Base-by-base conservation (phyloP, 139 green algal species). In the Coccomyxa sp. region DNA sequence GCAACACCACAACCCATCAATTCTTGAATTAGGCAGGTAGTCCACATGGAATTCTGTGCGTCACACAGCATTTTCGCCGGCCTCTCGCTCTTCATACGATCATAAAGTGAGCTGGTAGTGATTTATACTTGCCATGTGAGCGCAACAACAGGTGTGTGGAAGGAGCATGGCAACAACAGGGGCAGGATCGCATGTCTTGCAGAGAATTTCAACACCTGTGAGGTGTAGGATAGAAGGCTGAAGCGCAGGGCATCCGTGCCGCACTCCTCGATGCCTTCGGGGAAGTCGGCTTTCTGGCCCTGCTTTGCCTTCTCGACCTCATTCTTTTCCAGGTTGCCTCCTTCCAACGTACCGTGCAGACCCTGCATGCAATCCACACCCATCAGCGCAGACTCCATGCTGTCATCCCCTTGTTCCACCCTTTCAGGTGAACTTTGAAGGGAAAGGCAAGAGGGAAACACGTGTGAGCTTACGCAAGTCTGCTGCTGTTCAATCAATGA, bases 261-360 rank as follows among this genome's bases (percentile, higher is more conserved):
- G 85, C 96, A 99, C 92, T 99, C 93, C 82, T 97, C 94, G 80
- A 99, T 99, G 86, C 96, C 96, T 1, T 98, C 92, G n/a, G 96
- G 96, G 90, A 97, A 99, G 91, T 99, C 95, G 12, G 85, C 83
- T 77, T 89, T 90, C 92, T 99, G 96, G 13, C 93, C 94, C 27
- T 80, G 75, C 83, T 90, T 95, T 23, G 96, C 96, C 76, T 92
- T 94, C 45, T 91, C 87, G 13, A 98, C 88, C 87, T 97, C 95
- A 77, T 94, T 95, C 58, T 91, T 83, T 79, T 99, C 96, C 58
- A 99, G 87, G 89, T 99, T 99, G 83, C 96, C 95, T 3, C 67
- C 86, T 45, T 76, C 27, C 21, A 96, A 85, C 23, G 89, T 94
- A 60, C 81, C 83, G 80, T 94, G 88, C 84, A 95, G 85, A 13